These are phyloP conservation scores for Suhomyces chickasaworum DNA, from an alignment of 1,139 yeast species.

Conservation along the genomic window DNA sequence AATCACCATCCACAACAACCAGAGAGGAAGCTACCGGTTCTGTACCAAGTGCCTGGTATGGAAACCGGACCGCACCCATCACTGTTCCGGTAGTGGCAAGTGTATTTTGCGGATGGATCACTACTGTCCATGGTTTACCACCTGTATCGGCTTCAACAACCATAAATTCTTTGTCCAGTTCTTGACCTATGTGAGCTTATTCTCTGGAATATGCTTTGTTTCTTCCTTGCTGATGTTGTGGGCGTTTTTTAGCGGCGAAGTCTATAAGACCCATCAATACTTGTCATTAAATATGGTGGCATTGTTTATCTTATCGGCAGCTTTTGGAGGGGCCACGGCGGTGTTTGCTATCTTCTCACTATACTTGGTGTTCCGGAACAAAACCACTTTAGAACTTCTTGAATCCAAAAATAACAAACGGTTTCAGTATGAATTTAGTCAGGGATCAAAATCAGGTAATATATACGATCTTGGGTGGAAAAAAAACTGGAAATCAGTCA, in stretches of 20 bases:
- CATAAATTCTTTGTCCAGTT: constrained; percentile 82
- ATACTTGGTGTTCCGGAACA: constrained; percentile 61
- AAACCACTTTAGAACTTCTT: constrained; percentile 82
- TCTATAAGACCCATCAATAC: constrained; percentile 36
- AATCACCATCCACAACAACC: constrained; percentile 31
- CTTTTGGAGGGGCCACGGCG: constrained; percentile 64
- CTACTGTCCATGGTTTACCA: constrained; percentile 96
- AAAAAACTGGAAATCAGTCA: constrained; percentile 64
- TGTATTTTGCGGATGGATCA: constrained; percentile 87
- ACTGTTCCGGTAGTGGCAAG: constrained; percentile 70
- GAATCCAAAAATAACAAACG: constrained; percentile 49
- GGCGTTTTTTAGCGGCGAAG: constrained; percentile 50
- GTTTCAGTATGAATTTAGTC: constrained; percentile 39
- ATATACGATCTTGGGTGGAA: constrained; percentile 71
- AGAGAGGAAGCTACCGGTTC: constrained; percentile 43
- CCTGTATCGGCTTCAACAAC: constrained; percentile 82
- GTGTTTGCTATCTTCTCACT: constrained; percentile 62
- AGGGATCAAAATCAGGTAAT: constrained; percentile 51
- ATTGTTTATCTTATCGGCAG: constrained; percentile 57
- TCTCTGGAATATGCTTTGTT: constrained; percentile 42
- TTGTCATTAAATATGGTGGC: constrained; percentile 64
- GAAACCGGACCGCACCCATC: constrained; percentile 96
- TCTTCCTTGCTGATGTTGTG: constrained; percentile 47
- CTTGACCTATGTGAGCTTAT: constrained; percentile 56
- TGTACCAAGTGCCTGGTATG: constrained; percentile 78